Evolutionary conservation across 2,329 filamentous ascomycete species (phyloP), one percentile per base, ranked within the genome.

Genomic region (Colletotrichum nymphaeae): DNA sequence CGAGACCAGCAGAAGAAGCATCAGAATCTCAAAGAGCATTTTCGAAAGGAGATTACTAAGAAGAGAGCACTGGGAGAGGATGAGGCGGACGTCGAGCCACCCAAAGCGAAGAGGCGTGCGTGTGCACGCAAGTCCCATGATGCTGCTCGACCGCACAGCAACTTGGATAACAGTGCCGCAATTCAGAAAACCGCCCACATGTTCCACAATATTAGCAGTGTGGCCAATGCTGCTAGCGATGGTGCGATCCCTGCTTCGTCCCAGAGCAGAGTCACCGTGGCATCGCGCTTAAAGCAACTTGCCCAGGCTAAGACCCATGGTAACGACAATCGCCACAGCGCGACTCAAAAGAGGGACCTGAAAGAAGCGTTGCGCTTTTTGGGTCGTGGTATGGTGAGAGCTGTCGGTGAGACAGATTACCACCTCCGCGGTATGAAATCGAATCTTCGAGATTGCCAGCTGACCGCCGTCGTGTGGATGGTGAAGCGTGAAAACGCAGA

Each of bases 381-480:
- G 11, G 62, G 62, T 24, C 19, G 14, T 5, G 46, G 26, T 7
- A 77, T 0, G 55, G 78, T 63, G 81, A 80, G 0, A 77, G 80
- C 32, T 88, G 86, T 86, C 58, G 22, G 49, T 11, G 52, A 56
- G 9, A 24, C 3, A 7, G 14, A 37, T 12, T 78, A 0, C 26
- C 14, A 37, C 5, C 79, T 90, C 1, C 84, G 80, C 24, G 88
- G 88, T 0, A 87, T 90, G 86, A 81, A 77, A 30, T 84, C 82
- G 0, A 76, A 80, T 0, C 76, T 92, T 1, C 84, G 84, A 69
- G 76, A 78, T 11, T 86, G 89, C 59, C 90, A 92, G 62, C 73
- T 91, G 0, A 81, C 87, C 0, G 88, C 85, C 0, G 83, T 81
- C 0, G 81, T 84, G 0, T 92, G 89, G 81, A 91, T 92, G 89